These are phyloP conservation scores for Colletotrichum simmondsii DNA, from an alignment of 2,329 filamentous ascomycete genomes.

Conservation along the genomic window DNA sequence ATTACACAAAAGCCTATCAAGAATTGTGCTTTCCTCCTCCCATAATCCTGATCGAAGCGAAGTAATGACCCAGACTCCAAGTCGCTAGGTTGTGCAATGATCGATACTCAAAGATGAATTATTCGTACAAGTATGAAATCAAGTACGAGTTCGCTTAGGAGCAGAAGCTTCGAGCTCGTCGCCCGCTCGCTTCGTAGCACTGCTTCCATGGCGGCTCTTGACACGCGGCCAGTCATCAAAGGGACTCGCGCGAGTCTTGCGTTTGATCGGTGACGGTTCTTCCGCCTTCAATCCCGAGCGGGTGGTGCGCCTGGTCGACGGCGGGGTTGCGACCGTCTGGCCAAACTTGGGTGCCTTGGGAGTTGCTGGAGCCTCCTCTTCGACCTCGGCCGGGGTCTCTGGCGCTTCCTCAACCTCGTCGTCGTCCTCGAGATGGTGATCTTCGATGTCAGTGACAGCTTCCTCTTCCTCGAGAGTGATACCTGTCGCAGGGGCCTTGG, in stretches of 20 bases:
- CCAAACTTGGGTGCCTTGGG: conserved; percentile 67
- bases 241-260: conserved; percentile 58
- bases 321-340: conserved; percentile 66
- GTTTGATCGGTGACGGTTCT: conserved; percentile 54
- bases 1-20: conserved; percentile 33
- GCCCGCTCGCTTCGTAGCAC: conserved; percentile 14
- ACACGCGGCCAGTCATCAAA: conserved; percentile 77
- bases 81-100: conserved; percentile 5
- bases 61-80: neutral
- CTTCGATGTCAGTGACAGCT: conserved; percentile 68
- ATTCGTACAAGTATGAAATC: conserved; percentile 33
- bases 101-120: conserved; percentile 13
- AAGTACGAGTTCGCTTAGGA: conserved; percentile 51
- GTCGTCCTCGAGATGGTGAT: conserved; percentile 52
- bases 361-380: conserved; percentile 45
- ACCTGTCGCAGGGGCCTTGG: conserved; percentile 33
- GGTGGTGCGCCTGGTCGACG: conserved; percentile 69
- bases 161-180: conserved; percentile 40
- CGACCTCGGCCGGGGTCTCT: conserved; percentile 41
- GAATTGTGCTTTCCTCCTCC: conserved; percentile 23
- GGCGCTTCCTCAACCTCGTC: conserved; percentile 44
- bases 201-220: conserved; percentile 57
- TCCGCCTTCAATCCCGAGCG: conserved; percentile 63
- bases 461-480: conserved; percentile 66
- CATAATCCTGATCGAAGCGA: conserved; percentile 11